Evolutionary conservation across 208 protist genomes (phyloP).

Genomic region (Herpetomonas samuelpessoai): DNA sequence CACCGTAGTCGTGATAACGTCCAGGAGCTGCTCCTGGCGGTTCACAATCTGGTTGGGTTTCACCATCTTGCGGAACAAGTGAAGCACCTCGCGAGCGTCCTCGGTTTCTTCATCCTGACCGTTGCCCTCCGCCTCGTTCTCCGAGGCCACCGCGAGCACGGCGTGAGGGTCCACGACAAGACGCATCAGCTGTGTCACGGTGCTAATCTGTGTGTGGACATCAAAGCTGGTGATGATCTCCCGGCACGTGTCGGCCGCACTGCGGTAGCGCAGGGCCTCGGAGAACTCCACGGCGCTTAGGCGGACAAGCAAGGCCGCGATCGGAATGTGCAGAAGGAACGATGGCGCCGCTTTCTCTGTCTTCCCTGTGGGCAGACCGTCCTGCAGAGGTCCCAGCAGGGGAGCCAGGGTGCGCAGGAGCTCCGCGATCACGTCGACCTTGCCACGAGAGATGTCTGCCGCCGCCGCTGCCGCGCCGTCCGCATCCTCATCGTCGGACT

Average conservation of each 20-base stretch:
- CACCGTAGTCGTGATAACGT: constrained; percentile 73
- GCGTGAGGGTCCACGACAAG: constrained; percentile 63
- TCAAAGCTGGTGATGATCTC: constrained; percentile 79
- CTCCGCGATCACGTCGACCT: constrained; percentile 61
- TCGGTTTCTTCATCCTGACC: constrained; percentile 16
- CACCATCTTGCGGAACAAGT: constrained; percentile 72
- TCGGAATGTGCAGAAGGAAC: constrained; percentile 68
- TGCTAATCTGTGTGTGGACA: constrained; percentile 75
- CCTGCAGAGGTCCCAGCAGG: constrained; percentile 36
- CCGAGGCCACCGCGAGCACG: constrained; percentile 29
- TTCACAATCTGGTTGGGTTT: constrained; percentile 91
- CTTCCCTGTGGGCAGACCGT: not conserved
- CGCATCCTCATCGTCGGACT: constrained; percentile 10
- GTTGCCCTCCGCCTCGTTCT: constrained; percentile 4
- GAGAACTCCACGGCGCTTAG: constrained; percentile 62
- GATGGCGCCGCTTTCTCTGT: constrained; percentile 4
- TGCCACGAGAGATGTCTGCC: constrained; percentile 19
- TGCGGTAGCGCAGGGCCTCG: constrained; percentile 53
- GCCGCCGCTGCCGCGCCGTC: not conserved
- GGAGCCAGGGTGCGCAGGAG: constrained; percentile 72
- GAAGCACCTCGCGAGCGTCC: constrained; percentile 28
- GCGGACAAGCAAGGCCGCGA: constrained; percentile 79
- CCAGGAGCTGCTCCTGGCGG: constrained; percentile 77
- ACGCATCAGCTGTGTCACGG: constrained; percentile 76
- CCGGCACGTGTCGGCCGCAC: constrained; percentile 72